Evolutionary conservation across 1,284 basidiomycete genomes (phyloP), one percentile per base, ranked within the genome.

Genomic region (Austroboletus olivaceoglutinosus): DNA sequence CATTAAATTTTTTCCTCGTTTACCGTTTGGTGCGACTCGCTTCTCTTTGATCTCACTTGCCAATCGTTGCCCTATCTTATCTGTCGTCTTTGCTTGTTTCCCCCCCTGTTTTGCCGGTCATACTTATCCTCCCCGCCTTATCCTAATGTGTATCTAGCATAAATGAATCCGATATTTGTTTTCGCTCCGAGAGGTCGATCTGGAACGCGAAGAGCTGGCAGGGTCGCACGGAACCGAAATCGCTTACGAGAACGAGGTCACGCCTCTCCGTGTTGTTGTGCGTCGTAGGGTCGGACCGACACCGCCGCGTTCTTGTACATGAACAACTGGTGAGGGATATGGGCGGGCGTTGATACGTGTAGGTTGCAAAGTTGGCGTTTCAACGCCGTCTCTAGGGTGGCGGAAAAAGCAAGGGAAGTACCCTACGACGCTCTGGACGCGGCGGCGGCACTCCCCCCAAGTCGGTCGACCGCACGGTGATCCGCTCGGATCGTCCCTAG

Each of bases 121-220:
- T 30, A 23, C 50, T 27, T 53, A 47, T 57, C n/a, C 22, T 15
- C 13, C 23, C 38, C 21, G 47, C 43, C 27, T 29, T 29, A 42
- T 34, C 52, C 11, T 61, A 47, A 62, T 57, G 37, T 58, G 54
- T 61, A 60, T 29, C 45, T 54, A 53, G 46, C 57, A 18, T 62
- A 58, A 34, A 58, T 57, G 41, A 58, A 44, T 39, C 36, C 27
- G 29, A 43, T 48, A 38, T 60, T n/a, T n/a, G n/a, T 46, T 39
- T 30, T 23, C 22, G 10, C 22, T 39, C 33, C 15, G 4, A 34
- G 33, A 29, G 12, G 27, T 29, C 27, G 11, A 29, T 29, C 27
- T 29, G 11, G 27, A 29, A 29, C 27, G 16, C 16, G 3, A 36
- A 11, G 8, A n/a, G 18, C 16, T n/a, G 34, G n/a, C n/a, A n/a